Conservation (phyloP, 2,329 filamentous ascomycete species). For the Diaporthe ilicicola region DNA sequence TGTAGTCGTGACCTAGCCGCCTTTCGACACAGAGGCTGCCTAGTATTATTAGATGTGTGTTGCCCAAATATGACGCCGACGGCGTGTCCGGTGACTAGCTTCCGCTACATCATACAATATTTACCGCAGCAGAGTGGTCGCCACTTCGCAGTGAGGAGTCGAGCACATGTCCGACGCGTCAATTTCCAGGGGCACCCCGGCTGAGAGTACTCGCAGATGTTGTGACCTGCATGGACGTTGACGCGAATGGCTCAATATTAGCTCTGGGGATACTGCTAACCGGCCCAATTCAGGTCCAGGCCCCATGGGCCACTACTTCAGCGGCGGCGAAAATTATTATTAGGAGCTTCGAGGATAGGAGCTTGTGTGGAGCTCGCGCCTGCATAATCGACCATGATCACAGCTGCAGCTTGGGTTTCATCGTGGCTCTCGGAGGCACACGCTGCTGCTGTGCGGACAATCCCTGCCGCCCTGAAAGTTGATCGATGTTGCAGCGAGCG, state of each 20-base stretch:
- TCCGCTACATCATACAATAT: background rate
- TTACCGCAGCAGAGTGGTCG: background rate
- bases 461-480: background rate
- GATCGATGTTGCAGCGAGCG: background rate
- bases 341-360: background rate
- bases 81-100: background rate
- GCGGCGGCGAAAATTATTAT: constrained; percentile 8
- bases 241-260: background rate
- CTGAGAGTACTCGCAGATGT: background rate
- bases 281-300: background rate
- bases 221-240: constrained; percentile 1
- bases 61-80: constrained; percentile 6
- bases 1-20: background rate
- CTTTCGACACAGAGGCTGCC: background rate
- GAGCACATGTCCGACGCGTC: background rate
- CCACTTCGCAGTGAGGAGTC: background rate
- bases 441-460: background rate
- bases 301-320: background rate
- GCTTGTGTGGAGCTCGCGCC: background rate
- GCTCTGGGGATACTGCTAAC: background rate
- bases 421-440: background rate
- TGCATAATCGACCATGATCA: background rate
- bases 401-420: background rate
- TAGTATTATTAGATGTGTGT: background rate
- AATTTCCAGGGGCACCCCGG: background rate